phyloP scores from a whole-genome alignment of 2,329 filamentous ascomycete genomes.

The Simplicillium sp. region DNA sequence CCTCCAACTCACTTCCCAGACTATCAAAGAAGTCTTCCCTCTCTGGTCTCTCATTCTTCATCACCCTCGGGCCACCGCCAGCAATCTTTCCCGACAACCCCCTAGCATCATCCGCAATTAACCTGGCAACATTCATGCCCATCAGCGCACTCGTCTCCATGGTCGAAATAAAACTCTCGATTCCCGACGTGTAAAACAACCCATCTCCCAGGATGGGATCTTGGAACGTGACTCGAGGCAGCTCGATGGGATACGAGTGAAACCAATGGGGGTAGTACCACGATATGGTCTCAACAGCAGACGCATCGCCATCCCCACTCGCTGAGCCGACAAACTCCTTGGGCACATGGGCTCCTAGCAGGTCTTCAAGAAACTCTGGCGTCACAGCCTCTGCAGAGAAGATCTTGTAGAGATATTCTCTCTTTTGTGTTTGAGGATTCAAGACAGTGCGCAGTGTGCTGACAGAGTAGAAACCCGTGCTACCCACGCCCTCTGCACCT shows the following conservation, averaged over 20 bases:
- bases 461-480: conserved; percentile 75
- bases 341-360: conserved; percentile 41
- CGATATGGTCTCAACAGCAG: conserved; percentile 43
- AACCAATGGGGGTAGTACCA: conserved; percentile 75
- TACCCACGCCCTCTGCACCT: conserved; percentile 54
- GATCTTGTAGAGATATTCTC: conserved; percentile 56
- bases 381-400: conserved; percentile 49
- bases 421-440: conserved; percentile 46
- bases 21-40: conserved; percentile 7
- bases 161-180: conserved; percentile 90
- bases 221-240: conserved; percentile 82
- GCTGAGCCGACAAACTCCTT: conserved; percentile 22
- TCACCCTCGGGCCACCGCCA: conserved; percentile 3
- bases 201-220: conserved; percentile 59
- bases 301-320: conserved; percentile 21
- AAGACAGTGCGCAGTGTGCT: conserved; percentile 58
- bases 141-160: conserved; percentile 96
- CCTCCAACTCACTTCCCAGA: conserved; percentile 7
- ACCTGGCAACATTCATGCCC: conserved; percentile 72
- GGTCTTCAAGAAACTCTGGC: conserved; percentile 38
- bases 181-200: conserved; percentile 64
- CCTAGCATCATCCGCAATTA: conserved; percentile 54
- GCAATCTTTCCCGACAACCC: conserved; percentile 12
- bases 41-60: not conserved
- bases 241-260: conserved; percentile 75